Evolutionary conservation across 73 alveolate genomes (phyloP), one percentile per base, ranked within the genome.

Genomic region (Symbiodinium pilosum): DNA sequence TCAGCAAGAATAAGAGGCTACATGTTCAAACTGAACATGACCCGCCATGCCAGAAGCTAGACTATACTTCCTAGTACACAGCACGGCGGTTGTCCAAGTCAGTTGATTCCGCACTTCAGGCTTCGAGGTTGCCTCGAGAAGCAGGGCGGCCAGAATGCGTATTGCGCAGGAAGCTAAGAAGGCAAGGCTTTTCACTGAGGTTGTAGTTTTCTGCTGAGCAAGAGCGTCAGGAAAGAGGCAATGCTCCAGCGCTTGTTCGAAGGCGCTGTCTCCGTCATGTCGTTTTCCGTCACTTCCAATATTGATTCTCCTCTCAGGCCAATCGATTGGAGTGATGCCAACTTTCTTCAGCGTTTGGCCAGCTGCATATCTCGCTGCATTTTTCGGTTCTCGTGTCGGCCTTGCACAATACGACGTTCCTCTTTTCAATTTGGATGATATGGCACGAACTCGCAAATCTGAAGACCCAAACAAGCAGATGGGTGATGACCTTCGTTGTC

Each of bases 331-430:
- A n/a, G 36, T 12, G 96, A 91, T 32, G 52, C 52, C 32, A 40
- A 21, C 38, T 91, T 91, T 43, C 96, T 91, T 18, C 88, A 91
- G 96, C 96, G 44, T 9, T n/a, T n/a, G n/a, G n/a, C n/a, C n/a
- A n/a, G n/a, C n/a, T n/a, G n/a, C n/a, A n/a, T n/a, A n/a, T n/a
- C n/a, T n/a, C n/a, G n/a, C n/a, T n/a, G n/a, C n/a, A n/a, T n/a
- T n/a, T n/a, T n/a, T n/a, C n/a, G n/a, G n/a, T n/a, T n/a, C n/a
- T n/a, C n/a, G n/a, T n/a, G n/a, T n/a, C n/a, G n/a, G n/a, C n/a
- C n/a, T n/a, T n/a, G n/a, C n/a, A n/a, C n/a, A n/a, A n/a, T n/a
- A n/a, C n/a, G n/a, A n/a, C n/a, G n/a, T n/a, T n/a, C n/a, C n/a
- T n/a, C n/a, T n/a, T n/a, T n/a, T n/a, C n/a, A n/a, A n/a, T n/a